Percentiles rank a stretch among this genome's conserved stretches.
Conservation (phyloP, 176 grass and related monocot genomes). For the bread wheat (Triticum aestivum) region DNA sequence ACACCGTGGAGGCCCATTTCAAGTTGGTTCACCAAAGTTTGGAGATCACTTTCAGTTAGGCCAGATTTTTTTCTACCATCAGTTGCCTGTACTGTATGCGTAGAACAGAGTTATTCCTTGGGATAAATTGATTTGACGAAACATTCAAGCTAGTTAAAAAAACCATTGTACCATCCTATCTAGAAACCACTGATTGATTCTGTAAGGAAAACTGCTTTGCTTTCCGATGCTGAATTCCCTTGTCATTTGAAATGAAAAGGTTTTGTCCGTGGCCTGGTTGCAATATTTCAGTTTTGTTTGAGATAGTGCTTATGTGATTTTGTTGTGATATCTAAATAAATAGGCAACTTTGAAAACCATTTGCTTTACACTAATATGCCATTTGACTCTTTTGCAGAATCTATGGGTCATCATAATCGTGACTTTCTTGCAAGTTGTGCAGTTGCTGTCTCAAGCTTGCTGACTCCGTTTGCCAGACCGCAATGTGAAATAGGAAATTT, state of each 20-base stretch:
- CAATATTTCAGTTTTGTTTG: conserved; percentile 10
- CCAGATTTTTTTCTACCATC: conserved; percentile 34
- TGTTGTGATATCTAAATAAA: not conserved
- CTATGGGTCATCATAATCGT: conserved; percentile 14
- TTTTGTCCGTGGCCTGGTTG: not conserved
- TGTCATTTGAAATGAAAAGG: not conserved
- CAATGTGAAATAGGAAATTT: conserved; percentile 7
- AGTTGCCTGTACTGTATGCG: conserved; percentile 34
- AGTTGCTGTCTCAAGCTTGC: conserved; percentile 49
- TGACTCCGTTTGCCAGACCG: conserved; percentile 85
- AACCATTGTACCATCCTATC: not conserved
- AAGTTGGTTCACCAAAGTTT: conserved; percentile 36
- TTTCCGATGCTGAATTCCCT: not conserved
- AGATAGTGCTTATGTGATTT: conserved; percentile 1
- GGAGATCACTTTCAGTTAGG: conserved; percentile 30
- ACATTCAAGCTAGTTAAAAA: not conserved
- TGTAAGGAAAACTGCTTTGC: not conserved
- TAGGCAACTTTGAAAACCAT: not conserved
- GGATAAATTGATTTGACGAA: conserved; percentile 1
- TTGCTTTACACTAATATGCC: not conserved
- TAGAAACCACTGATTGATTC: not conserved
- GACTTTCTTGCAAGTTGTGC: conserved; percentile 81
- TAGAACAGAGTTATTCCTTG: not conserved
- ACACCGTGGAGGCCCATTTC: conserved; percentile 29
- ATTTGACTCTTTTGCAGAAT: conserved; percentile 18